A percentile compares a stretch with the other conserved stretches of the same genome.
Evolutionary conservation across 768 basidiomycete genomes (phyloP).

Genomic region (Candolleomyces efflorescens): DNA sequence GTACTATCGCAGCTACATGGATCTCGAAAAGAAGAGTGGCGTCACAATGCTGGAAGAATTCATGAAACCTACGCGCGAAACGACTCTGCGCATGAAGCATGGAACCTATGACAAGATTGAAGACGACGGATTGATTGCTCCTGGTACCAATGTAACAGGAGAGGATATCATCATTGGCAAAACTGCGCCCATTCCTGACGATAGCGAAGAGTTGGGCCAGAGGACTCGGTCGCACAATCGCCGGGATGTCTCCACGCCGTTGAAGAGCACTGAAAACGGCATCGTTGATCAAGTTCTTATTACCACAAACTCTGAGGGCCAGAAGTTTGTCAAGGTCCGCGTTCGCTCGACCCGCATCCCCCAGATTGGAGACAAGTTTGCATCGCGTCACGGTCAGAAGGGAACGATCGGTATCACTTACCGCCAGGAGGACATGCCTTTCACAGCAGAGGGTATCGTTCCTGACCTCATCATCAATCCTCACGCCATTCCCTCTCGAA

Average conservation of each 20-base stretch:
- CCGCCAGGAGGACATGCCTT: conserved; percentile 99
- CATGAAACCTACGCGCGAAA: conserved; percentile 91
- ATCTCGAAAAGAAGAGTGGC: conserved; percentile 95
- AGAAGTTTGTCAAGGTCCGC: conserved; percentile 98
- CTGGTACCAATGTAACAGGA: conserved; percentile 90
- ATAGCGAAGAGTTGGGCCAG: conserved; percentile 96
- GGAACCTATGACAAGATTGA: conserved; percentile 99
- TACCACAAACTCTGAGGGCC: conserved; percentile 93
- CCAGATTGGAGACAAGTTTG: conserved; percentile 99
- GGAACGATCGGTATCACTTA: conserved; percentile 99
- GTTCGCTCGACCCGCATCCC: conserved; percentile 95
- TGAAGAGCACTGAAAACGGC: conserved; percentile 97
- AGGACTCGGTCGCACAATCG: conserved; percentile 90
- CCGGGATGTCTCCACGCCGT: conserved; percentile 93
- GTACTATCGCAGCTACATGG: conserved; percentile 98
- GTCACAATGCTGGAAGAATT: conserved; percentile 92
- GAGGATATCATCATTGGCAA: conserved; percentile 99
- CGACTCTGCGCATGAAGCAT: conserved; percentile 94
- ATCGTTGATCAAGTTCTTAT: conserved; percentile 97
- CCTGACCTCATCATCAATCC: conserved; percentile 99
- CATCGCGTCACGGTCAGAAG: conserved; percentile 99
- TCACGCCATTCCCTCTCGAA: conserved; percentile 99
- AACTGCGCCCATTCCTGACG: conserved; percentile 94
- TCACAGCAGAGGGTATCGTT: conserved; percentile 93
- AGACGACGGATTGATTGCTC: conserved; percentile 92